phyloP scores from a whole-genome alignment of 179 eudicot genomes.

The Camellia oleifera region DNA sequence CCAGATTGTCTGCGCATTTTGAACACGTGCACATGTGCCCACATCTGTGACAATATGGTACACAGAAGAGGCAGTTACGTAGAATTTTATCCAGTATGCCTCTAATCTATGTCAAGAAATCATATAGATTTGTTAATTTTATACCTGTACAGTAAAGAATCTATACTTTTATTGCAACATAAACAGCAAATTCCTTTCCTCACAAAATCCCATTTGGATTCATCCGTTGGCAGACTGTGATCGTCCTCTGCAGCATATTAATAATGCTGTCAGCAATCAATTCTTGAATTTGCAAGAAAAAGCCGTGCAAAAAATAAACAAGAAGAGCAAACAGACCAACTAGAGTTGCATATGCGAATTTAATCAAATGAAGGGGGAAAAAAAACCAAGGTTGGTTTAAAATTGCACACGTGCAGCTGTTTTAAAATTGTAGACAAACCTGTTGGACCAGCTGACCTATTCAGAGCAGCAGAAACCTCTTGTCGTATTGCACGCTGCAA shows the following conservation, averaged over 20 bases:
- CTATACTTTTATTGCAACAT: constrained; percentile 52
- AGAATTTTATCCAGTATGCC: background rate
- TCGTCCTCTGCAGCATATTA: constrained; percentile 30
- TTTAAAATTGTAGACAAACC: constrained; percentile 30
- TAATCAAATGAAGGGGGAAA: background rate
- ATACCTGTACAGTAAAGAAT: constrained; percentile 73
- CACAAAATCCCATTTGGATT: constrained; percentile 51
- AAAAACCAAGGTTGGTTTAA: no score
- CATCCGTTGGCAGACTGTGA: constrained; percentile 30
- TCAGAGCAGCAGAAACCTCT: constrained; percentile 83
- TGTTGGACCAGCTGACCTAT: constrained; percentile 40
- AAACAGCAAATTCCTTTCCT: constrained; percentile 75
- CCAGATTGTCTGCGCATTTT: constrained; percentile 63
- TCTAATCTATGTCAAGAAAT: background rate
- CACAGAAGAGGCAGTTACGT: background rate
- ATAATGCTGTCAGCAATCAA: background rate
- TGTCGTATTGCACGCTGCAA: constrained; percentile 69
- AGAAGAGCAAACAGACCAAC: background rate
- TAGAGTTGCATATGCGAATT: background rate
- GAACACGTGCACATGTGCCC: constrained; percentile 94
- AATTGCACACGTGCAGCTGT: background rate
- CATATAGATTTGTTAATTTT: constrained; percentile 9
- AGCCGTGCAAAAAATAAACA: background rate
- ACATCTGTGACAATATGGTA: constrained; percentile 44
- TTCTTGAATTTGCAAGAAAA: background rate